Evolutionary conservation across 2,329 filamentous ascomycete genomes (phyloP), one percentile per base, ranked within the genome.

Genomic region (Xenosphaeropsis pyriputrescens): DNA sequence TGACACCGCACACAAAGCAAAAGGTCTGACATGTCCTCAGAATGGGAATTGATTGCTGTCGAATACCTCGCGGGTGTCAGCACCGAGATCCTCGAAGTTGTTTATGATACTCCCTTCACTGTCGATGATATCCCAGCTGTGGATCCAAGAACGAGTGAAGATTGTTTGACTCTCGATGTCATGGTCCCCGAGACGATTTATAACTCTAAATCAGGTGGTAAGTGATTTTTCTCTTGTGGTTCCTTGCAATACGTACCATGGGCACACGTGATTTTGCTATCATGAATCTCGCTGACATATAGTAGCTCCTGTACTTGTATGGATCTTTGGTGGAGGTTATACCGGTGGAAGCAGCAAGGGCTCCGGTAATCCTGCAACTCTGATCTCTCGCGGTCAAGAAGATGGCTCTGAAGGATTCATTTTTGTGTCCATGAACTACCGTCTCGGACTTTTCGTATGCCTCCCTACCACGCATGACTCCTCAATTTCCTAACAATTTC

Each of bases 321-420:
- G 60, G 60, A 64, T 70, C 30, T 65, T 68, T 44, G 67, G 67
- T 12, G 65, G 66, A 7, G 65, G 64, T 8, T 69, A 67, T 38
- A 55, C 54, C 4, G 43, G 45, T 2, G 60, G 60, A 6, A 52
- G 53, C 29, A 69, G 68, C 45, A 55, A 50, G 16, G 52, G 51
- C 13, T 49, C 45, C 31, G 47, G 52, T 8, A 56, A 60, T 26
- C 60, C 62, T 5, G 54, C 60, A 16, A 59, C 59, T 7, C 47
- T 67, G 8, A 48, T 65, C 8, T 52, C 57, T 1, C 40, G 38
- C 6, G 44, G 44, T 11, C 38, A 47, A 17, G 39, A 45, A 2
- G 39, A 47, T 38, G 51, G 54, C 4, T 50, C 51, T 5, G 58
- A 59, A 17, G 62, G 61, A 6, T 52, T 53, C 11, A 42, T 56